phyloP scores from a whole-genome alignment of 1,139 yeast genomes.

The Saccharomycopsis hybrid region DNA sequence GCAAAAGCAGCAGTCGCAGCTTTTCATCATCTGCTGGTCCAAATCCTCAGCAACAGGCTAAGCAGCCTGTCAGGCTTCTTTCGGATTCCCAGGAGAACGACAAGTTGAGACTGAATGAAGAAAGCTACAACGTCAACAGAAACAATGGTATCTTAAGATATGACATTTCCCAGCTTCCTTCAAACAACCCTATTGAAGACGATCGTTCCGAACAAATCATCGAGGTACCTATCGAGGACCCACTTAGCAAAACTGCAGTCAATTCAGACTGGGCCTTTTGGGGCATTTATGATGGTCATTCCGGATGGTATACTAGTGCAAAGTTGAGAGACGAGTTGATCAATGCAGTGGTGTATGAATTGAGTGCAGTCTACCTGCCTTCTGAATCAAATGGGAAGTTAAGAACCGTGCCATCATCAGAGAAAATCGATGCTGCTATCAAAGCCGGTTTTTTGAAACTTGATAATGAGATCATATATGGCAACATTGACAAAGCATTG shows the following conservation, averaged over 20 bases:
- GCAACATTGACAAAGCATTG: constrained; percentile 63
- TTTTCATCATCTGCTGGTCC: constrained; percentile 14
- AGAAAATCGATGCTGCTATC: constrained; percentile 73
- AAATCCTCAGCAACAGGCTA: constrained; percentile 20
- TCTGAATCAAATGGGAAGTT: constrained; percentile 34
- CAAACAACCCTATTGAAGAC: constrained; percentile 93
- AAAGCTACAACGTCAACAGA: constrained; percentile 71
- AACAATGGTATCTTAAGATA: constrained; percentile 91
- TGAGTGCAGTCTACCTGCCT: constrained; percentile 60
- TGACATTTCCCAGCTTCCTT: constrained; percentile 84
- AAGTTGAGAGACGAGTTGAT: constrained; percentile 76
- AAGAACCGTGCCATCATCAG: constrained; percentile 38
- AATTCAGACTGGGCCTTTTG: constrained; percentile 89
- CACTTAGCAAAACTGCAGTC: constrained; percentile 43
- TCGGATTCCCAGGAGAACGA: constrained; percentile 70
- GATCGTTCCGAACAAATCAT: constrained; percentile 84
- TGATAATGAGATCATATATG: constrained; percentile 81
- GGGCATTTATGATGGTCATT: constrained; percentile 96
- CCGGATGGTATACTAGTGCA: constrained; percentile 91
- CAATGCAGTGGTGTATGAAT: constrained; percentile 67
- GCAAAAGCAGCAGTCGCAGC: constrained; percentile 23
- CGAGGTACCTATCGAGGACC: constrained; percentile 63
- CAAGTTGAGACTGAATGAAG: constrained; percentile 67
- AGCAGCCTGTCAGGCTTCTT: constrained; percentile 35
- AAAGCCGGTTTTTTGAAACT: constrained; percentile 72